A percentile compares a stretch with the other conserved stretches of the same genome.
Evolutionary conservation across 2,329 filamentous ascomycete genomes (phyloP).

Genomic region (Myriangium duriaei): DNA sequence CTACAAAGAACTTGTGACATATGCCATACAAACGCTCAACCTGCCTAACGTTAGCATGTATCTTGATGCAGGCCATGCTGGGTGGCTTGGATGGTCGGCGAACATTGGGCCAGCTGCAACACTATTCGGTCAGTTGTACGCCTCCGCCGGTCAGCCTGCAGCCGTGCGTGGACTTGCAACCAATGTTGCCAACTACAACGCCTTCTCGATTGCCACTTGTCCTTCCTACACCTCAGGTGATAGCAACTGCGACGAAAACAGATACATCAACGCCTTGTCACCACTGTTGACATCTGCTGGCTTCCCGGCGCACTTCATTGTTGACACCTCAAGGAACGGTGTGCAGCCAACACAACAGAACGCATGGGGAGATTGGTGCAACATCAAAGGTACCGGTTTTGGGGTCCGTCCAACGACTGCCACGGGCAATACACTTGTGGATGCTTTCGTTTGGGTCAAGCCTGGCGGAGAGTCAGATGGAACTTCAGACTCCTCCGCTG

Average conservation of each 20-base stretch:
- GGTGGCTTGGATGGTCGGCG: constrained; percentile 52
- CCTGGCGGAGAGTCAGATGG: constrained; percentile 45
- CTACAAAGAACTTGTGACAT: constrained; percentile 44
- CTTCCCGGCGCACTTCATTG: constrained; percentile 44
- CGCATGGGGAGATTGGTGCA: constrained; percentile 41
- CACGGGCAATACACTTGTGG: constrained; percentile 46
- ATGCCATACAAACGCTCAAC: constrained; percentile 45
- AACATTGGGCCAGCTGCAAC: constrained; percentile 42
- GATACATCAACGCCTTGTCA: constrained; percentile 39
- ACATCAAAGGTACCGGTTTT: constrained; percentile 40
- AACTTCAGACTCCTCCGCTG: constrained; percentile 6
- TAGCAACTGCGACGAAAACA: constrained; percentile 41
- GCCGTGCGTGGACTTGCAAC: constrained; percentile 42
- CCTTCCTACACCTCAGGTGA: constrained; percentile 34
- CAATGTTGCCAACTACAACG: constrained; percentile 49
- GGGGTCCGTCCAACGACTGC: constrained; percentile 50
- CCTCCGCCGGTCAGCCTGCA: constrained; percentile 33
- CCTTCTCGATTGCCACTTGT: constrained; percentile 34
- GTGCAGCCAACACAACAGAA: constrained; percentile 45
- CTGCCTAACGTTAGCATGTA: constrained; percentile 52
- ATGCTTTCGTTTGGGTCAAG: constrained; percentile 61
- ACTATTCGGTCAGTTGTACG: constrained; percentile 37
- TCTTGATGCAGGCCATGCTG: constrained; percentile 50
- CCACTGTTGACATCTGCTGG: constrained; percentile 36
- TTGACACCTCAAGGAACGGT: constrained; percentile 47